Percentiles rank a stretch among this genome's conserved stretches.
These are phyloP conservation scores for Cyclostephanos invisitatus DNA, from an alignment of 108 stramenopile genomes.

Conservation along the genomic window DNA sequence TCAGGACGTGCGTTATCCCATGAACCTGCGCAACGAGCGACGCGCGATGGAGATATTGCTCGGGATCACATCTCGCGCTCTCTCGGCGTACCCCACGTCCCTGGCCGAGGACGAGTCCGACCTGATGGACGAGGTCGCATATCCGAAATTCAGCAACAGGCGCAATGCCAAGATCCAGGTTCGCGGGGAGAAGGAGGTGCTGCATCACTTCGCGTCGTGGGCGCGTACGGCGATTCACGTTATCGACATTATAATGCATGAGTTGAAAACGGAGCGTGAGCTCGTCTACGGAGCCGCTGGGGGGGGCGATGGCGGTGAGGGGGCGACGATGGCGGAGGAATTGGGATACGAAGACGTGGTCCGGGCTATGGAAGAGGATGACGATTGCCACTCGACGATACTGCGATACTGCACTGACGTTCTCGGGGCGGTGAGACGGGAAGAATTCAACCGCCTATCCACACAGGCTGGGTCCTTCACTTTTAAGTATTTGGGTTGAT, in stretches of 20 bases:
- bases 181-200: slow-evolving; percentile 86
- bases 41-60: slow-evolving; percentile 74
- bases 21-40: slow-evolving; percentile 78
- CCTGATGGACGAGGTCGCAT: slow-evolving; percentile 60
- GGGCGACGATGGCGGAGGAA: slow-evolving; percentile 25
- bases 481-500: background rate
- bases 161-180: slow-evolving; percentile 92
- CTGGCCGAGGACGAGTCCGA: slow-evolving; percentile 71
- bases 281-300: slow-evolving; percentile 22
- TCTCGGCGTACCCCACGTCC: slow-evolving; percentile 81
- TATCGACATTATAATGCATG: slow-evolving; percentile 70
- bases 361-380: slow-evolving; percentile 75
- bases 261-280: slow-evolving; percentile 62
- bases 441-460: slow-evolving; percentile 64
- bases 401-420: slow-evolving; percentile 86
- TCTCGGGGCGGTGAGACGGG: slow-evolving; percentile 76
- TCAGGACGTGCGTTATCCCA: slow-evolving; percentile 82
- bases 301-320: background rate
- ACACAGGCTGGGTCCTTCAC: slow-evolving; percentile 7
- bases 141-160: slow-evolving; percentile 79
- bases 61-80: slow-evolving; percentile 55
- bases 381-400: slow-evolving; percentile 76
- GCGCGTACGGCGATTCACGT: slow-evolving; percentile 77
- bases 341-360: slow-evolving; percentile 65
- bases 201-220: slow-evolving; percentile 83